These are phyloP conservation scores for Aspergillus transmontanensis DNA, from an alignment of 2,329 filamentous ascomycete species.

Conservation along the genomic window DNA sequence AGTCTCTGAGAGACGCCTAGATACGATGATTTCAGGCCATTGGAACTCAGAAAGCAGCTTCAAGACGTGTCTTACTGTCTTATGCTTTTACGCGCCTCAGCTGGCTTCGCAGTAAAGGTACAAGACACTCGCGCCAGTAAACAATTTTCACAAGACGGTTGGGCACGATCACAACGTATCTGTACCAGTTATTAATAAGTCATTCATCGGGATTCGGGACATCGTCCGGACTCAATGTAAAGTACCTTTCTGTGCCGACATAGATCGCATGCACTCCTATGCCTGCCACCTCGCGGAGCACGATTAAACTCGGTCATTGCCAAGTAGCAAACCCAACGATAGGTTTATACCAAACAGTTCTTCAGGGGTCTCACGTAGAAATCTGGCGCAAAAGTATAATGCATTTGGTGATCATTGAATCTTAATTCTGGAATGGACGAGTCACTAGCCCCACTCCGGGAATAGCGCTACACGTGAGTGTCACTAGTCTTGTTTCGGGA, in stretches of 20 bases:
- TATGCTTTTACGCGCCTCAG: conserved; percentile 21
- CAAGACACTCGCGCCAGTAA: conserved; percentile 23
- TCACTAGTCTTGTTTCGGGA: neutral
- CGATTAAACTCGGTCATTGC: neutral
- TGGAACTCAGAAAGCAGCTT: neutral
- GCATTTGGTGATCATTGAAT: neutral
- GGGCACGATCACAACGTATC: conserved; percentile 30
- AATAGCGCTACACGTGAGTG: neutral
- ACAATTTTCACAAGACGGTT: conserved; percentile 31
- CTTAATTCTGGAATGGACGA: neutral
- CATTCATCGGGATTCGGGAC: neutral
- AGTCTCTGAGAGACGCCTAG: conserved; percentile 23
- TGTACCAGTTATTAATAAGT: neutral
- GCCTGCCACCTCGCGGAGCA: conserved; percentile 7
- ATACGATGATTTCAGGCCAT: neutral
- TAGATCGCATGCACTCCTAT: conserved; percentile 25
- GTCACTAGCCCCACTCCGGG: neutral
- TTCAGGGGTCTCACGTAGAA: neutral
- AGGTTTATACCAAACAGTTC: neutral
- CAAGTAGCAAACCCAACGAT: neutral
- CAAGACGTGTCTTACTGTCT: conserved; percentile 21
- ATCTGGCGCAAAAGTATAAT: neutral
- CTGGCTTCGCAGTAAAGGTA: conserved; percentile 20
- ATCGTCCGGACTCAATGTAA: neutral
- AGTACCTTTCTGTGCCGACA: conserved; percentile 27